Evolutionary conservation across 345 rosid species (phyloP).

Genomic region (Hibiscus trionum): DNA sequence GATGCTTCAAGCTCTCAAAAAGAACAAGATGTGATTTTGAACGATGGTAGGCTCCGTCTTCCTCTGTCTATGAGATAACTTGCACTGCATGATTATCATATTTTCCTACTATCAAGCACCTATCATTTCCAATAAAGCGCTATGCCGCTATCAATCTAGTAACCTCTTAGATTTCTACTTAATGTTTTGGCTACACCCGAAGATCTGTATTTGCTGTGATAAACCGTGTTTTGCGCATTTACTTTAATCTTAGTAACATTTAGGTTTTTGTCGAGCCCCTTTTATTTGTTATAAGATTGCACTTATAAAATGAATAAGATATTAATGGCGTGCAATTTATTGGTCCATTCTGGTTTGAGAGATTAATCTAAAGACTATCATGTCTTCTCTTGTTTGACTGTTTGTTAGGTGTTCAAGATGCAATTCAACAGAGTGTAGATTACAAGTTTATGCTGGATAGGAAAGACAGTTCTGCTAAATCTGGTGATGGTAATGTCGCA

Average conservation of each 20-base stretch:
- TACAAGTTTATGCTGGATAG: conserved; percentile 29
- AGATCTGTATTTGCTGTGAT: neutral
- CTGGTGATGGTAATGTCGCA: conserved; percentile 22
- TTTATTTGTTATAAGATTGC: neutral
- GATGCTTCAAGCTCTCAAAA: conserved; percentile 60
- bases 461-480: conserved; percentile 27
- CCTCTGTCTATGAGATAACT: neutral
- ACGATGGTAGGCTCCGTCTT: conserved; percentile 49
- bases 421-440: conserved; percentile 23
- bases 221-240: neutral
- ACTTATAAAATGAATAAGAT: neutral
- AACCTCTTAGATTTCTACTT: neutral
- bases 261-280: neutral
- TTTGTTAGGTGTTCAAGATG: conserved; percentile 35
- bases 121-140: neutral
- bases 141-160: neutral
- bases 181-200: neutral
- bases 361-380: neutral
- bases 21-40: conserved; percentile 44
- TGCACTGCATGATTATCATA: neutral
- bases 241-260: neutral
- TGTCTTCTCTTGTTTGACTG: conserved; percentile 2
- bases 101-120: neutral
- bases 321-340: neutral
- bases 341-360: neutral